Conservation (phyloP, 2,329 filamentous ascomycete genomes). For the Whalleya microplaca region DNA sequence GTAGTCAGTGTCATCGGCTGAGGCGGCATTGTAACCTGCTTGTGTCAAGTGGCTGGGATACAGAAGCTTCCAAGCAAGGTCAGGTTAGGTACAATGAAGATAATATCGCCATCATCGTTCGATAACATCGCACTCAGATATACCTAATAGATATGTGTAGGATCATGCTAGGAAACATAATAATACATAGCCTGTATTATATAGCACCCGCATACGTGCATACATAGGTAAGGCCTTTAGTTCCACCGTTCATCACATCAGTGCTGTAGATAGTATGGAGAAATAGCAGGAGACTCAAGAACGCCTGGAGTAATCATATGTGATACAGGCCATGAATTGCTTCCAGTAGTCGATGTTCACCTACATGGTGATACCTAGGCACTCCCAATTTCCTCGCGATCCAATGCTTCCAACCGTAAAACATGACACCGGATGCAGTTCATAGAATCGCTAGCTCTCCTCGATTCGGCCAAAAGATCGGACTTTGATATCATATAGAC, state of each 20-base stretch:
- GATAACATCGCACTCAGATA: background rate
- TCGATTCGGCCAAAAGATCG: constrained; percentile 4
- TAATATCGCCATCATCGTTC: background rate
- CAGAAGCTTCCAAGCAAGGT: background rate
- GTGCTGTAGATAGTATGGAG: no score
- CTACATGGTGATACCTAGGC: background rate
- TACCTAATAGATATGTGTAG: no score
- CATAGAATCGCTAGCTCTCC: constrained; percentile 4
- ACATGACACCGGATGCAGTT: background rate
- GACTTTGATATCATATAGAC: background rate
- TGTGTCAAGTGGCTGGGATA: background rate
- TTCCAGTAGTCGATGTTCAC: no score
- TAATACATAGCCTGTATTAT: no score
- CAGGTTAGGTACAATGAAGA: background rate
- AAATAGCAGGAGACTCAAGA: no score
- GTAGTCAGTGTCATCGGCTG: background rate
- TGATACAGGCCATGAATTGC: no score
- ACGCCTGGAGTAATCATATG: no score
- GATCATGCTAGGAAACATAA: no score
- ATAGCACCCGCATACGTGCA: no score
- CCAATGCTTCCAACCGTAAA: constrained; percentile 1
- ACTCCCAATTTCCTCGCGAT: background rate
- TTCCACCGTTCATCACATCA: no score
- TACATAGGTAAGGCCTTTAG: no score
- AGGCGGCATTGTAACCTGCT: background rate